Conservation (phyloP, 129 eudicot species). For the Saussurea involucrata region DNA sequence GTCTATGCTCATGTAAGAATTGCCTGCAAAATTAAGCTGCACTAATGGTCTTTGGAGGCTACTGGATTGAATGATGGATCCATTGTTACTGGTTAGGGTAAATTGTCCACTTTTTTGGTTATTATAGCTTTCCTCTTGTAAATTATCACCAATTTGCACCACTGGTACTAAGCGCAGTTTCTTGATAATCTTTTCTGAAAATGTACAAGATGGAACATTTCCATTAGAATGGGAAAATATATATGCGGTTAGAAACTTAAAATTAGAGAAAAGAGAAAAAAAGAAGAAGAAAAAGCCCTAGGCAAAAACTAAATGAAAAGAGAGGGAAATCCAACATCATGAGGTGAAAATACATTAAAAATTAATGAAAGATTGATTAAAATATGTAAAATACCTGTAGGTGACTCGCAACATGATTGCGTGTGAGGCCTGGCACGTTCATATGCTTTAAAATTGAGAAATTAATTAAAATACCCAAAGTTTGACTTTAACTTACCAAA, state of each 20-base stretch:
- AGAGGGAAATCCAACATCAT: no score
- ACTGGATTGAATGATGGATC: not conserved
- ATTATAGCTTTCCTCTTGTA: not conserved
- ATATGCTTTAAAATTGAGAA: constrained; percentile 6
- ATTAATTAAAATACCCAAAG: no score
- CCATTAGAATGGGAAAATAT: not conserved
- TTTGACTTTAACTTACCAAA: no score
- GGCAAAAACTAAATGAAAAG: not conserved
- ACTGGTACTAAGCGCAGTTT: not conserved
- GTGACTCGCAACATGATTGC: constrained; percentile 24
- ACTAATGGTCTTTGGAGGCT: not conserved
- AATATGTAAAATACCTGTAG: constrained; percentile 15
- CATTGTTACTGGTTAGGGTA: not conserved
- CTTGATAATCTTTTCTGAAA: constrained; percentile 4
- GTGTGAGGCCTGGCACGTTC: constrained; percentile 21
- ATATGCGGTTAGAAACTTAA: not conserved
- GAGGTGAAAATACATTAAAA: not conserved
- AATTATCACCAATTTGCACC: not conserved
- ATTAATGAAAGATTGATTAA: not conserved
- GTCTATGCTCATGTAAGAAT: not conserved
- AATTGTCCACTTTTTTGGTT: not conserved
- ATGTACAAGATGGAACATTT: not conserved
- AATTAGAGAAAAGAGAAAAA: not conserved
- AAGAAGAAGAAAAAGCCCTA: not conserved
- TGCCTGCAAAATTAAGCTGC: not conserved